A percentile compares a stretch with the other conserved stretches of the same genome.
phyloP scores from a whole-genome alignment of 73 alveolate species.

The Paraurostyla sp. region DNA sequence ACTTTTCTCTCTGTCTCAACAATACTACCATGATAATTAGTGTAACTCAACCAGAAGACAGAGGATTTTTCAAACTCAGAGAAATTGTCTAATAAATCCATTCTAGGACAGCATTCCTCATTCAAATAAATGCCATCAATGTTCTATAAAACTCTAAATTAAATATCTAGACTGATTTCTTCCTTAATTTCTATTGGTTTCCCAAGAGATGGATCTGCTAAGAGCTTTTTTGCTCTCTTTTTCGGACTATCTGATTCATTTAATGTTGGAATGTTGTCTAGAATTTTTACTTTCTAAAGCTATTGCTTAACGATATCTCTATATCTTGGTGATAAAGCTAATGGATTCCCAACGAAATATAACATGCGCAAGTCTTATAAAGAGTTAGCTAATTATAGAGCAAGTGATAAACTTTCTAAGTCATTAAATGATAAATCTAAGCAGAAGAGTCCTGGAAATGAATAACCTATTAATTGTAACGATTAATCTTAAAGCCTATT shows the following conservation, averaged over 20 bases:
- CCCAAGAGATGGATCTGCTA: background rate
- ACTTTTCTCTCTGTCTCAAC: slow-evolving; percentile 39
- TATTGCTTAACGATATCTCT: slow-evolving; percentile 21
- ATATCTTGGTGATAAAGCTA: slow-evolving; percentile 36
- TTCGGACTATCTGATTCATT: slow-evolving; percentile 46
- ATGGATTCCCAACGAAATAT: slow-evolving; percentile 51
- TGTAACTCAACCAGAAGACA: slow-evolving; percentile 50
- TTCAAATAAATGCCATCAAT: slow-evolving; percentile 60
- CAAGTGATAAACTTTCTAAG: background rate
- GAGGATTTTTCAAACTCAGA: slow-evolving; percentile 56
- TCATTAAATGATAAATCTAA: slow-evolving; percentile 41
- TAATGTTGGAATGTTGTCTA: slow-evolving; percentile 51
- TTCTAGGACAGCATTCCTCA: slow-evolving; percentile 34
- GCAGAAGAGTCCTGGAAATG: slow-evolving; percentile 55
- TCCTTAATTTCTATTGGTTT: slow-evolving; percentile 19
- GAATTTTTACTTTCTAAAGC: slow-evolving; percentile 2
- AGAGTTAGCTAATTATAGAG: background rate
- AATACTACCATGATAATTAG: background rate
- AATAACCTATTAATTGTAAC: background rate
- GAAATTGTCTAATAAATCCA: background rate
- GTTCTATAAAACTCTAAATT: slow-evolving; percentile 37
- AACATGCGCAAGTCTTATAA: slow-evolving; percentile 52
- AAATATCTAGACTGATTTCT: slow-evolving; percentile 41
- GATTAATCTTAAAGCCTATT: background rate
- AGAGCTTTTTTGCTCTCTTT: slow-evolving; percentile 38